These are phyloP conservation scores for Mycena vulgaris DNA, from an alignment of 768 basidiomycete genomes.

Conservation along the genomic window DNA sequence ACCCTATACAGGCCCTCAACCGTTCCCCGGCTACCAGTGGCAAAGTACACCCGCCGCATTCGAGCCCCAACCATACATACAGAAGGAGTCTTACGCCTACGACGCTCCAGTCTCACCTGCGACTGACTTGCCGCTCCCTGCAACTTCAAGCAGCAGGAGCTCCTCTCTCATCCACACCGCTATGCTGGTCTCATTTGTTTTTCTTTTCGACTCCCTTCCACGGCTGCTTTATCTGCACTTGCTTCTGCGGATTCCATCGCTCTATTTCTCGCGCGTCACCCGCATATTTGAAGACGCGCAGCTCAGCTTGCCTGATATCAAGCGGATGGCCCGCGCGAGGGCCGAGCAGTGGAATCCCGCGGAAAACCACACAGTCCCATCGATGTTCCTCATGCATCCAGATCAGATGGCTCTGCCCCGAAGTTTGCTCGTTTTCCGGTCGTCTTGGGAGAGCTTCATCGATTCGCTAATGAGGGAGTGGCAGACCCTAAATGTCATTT, in stretches of 20 bases:
- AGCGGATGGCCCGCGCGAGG: slow-evolving; percentile 56
- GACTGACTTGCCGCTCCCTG: slow-evolving; percentile 7
- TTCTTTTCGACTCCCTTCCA: slow-evolving; percentile 47
- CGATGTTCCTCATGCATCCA: neutral
- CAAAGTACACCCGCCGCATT: no score
- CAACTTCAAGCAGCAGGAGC: neutral
- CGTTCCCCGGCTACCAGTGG: no score
- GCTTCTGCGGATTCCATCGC: slow-evolving; percentile 72
- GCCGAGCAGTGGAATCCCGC: slow-evolving; percentile 36
- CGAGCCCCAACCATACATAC: no score
- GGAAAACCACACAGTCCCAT: slow-evolving; percentile 3
- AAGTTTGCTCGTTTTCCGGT: slow-evolving; percentile 64
- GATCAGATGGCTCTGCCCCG: slow-evolving; percentile 44
- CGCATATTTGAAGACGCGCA: slow-evolving; percentile 78
- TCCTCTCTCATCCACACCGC: neutral
- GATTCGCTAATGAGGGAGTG: slow-evolving; percentile 69
- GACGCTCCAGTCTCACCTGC: neutral
- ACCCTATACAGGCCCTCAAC: neutral
- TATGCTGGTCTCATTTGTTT: neutral
- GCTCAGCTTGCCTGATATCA: slow-evolving; percentile 72
- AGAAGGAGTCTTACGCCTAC: neutral
- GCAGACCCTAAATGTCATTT: slow-evolving; percentile 71
- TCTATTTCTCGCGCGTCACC: slow-evolving; percentile 81
- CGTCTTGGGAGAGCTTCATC: slow-evolving; percentile 70
- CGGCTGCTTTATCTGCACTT: slow-evolving; percentile 53